These are phyloP conservation scores for Pyrrhoderma lamaoense DNA, from an alignment of 1,284 basidiomycete genomes.

Conservation along the genomic window DNA sequence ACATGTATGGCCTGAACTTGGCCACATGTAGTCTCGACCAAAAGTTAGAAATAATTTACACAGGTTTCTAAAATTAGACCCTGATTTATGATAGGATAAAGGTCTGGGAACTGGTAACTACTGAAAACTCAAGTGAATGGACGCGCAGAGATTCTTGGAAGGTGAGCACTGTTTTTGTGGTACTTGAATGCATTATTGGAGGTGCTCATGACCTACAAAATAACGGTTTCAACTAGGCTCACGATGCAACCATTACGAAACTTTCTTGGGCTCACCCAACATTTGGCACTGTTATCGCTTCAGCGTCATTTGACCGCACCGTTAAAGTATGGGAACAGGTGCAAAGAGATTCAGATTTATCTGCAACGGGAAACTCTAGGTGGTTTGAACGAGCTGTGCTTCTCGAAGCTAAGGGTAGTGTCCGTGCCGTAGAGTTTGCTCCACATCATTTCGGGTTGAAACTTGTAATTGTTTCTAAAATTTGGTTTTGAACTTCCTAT, in stretches of 20 bases:
- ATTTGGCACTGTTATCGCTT: conserved; percentile 79
- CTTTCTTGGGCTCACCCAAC: conserved; percentile 88
- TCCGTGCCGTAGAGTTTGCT: conserved; percentile 79
- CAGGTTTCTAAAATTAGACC: neutral
- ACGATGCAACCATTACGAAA: conserved; percentile 79
- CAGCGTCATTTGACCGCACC: conserved; percentile 80
- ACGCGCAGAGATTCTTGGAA: conserved; percentile 82
- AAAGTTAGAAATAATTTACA: conserved; percentile 35
- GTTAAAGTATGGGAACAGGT: conserved; percentile 85
- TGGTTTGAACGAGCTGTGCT: conserved; percentile 76
- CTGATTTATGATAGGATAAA: conserved; percentile 55
- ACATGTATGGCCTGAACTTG: conserved; percentile 80
- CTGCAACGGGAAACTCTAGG: conserved; percentile 27
- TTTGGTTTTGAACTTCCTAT: neutral
- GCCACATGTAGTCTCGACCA: conserved; percentile 76
- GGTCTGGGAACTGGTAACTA: conserved; percentile 61
- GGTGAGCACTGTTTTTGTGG: too few relatives aligned
- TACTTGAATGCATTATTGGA: too few relatives aligned
- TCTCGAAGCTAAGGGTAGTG: conserved; percentile 77
- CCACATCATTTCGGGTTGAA: conserved; percentile 83
- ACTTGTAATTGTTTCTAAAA: conserved; percentile 46
- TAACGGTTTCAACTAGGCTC: too few relatives aligned
- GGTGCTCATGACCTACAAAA: conserved; percentile 10
- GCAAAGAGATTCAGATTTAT: conserved; percentile 14
- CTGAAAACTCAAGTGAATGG: conserved; percentile 62